Evolutionary conservation across 441 rosid species (phyloP).

Genomic region (Euphorbia schlechtendalii): DNA sequence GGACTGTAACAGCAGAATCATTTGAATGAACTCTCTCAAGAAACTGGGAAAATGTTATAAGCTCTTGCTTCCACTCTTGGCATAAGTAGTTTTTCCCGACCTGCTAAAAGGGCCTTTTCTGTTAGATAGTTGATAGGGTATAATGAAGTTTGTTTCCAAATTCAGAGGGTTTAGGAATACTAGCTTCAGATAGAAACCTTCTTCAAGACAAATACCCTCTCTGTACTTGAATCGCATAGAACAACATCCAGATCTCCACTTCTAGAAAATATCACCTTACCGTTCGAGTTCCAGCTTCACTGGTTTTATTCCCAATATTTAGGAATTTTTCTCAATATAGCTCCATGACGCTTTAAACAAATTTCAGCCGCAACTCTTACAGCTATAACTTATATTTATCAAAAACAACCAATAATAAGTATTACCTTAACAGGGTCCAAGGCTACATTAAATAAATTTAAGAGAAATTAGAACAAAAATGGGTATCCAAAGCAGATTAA

Average conservation of each 20-base stretch:
- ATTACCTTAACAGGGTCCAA: not conserved
- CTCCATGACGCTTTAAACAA: not conserved
- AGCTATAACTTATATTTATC: not conserved
- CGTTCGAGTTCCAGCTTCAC: not conserved
- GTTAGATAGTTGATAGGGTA: not conserved
- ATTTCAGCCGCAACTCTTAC: not conserved
- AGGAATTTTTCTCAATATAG: not conserved
- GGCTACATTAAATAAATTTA: not conserved
- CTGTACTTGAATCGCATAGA: not conserved
- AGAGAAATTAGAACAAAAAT: not conserved
- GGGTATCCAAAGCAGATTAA: no score
- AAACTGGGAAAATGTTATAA: constrained; percentile 79
- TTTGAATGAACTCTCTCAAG: constrained; percentile 65
- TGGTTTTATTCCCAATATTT: not conserved
- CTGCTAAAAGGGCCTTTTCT: constrained; percentile 35
- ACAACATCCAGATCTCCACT: constrained; percentile 3
- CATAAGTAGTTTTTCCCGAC: constrained; percentile 90
- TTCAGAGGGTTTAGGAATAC: not conserved
- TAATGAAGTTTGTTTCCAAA: not conserved
- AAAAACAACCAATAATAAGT: not conserved
- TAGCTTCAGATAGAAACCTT: not conserved
- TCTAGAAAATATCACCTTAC: not conserved
- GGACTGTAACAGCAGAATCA: constrained; percentile 34
- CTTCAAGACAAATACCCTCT: not conserved
- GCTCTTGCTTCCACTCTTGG: constrained; percentile 95